Percentiles rank a stretch among this genome's conserved stretches.
phyloP scores from a whole-genome alignment of 2,329 filamentous ascomycete species.

The Colletotrichum eremochloae region DNA sequence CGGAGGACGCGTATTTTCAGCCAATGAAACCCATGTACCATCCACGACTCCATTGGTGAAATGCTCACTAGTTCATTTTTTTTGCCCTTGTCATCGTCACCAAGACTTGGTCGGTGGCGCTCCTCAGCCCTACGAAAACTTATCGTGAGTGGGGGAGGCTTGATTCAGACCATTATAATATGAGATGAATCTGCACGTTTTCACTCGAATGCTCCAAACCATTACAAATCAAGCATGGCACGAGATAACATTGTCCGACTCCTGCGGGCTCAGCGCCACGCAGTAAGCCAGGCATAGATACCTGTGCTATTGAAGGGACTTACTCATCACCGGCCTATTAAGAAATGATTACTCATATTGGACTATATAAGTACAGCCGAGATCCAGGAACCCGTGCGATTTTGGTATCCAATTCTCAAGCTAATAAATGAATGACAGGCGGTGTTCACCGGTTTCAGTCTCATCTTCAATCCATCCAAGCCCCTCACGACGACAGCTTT shows the following conservation, averaged over 20 bases:
- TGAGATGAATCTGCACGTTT: not conserved
- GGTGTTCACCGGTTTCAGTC: too few species aligned
- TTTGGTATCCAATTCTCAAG: not conserved
- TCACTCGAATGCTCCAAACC: too few species aligned
- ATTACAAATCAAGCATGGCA: not conserved
- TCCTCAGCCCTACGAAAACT: conserved; percentile 30
- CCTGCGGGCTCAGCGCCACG: conserved; percentile 17
- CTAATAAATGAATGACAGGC: too few species aligned
- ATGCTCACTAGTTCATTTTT: not conserved
- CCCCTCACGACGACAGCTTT: not conserved
- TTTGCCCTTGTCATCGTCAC: not conserved
- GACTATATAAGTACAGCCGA: not conserved
- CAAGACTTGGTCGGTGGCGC: too few species aligned
- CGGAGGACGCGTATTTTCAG: not conserved
- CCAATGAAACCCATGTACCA: too few species aligned
- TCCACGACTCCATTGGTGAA: not conserved
- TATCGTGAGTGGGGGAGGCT: not conserved
- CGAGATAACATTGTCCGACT: not conserved
- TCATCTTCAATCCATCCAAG: not conserved
- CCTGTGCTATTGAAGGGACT: not conserved
- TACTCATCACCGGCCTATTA: conserved; percentile 21
- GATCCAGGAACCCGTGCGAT: not conserved
- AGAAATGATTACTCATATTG: not conserved
- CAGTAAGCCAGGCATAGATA: not conserved
- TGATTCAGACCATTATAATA: not conserved